Percentiles rank a stretch among this genome's conserved stretches.
These are phyloP conservation scores for Gardenia jasminoides DNA, from an alignment of 257 asterid genomes.

Conservation along the genomic window DNA sequence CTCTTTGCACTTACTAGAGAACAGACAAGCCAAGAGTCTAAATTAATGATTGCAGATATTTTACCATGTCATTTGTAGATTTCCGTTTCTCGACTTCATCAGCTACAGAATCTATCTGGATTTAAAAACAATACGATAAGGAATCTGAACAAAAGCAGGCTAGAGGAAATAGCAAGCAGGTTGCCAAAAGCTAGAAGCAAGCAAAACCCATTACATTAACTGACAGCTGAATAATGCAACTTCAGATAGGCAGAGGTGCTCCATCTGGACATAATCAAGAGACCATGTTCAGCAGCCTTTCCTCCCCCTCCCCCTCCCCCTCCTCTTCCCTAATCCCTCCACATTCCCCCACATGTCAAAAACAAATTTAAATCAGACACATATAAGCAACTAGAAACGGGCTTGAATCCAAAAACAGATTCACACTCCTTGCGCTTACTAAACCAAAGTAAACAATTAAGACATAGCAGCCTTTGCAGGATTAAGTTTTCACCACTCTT, in stretches of 20 bases:
- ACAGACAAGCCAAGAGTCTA: background rate
- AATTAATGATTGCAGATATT: constrained; percentile 11
- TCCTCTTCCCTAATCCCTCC: background rate
- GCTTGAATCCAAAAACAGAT: too few relatives aligned
- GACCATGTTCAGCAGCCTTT: background rate
- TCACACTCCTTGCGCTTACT: background rate
- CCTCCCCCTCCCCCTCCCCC: background rate
- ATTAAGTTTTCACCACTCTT: background rate
- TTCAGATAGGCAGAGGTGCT: constrained; percentile 4
- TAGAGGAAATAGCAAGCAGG: background rate
- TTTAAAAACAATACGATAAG: constrained; percentile 11
- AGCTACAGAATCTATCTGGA: constrained; percentile 88
- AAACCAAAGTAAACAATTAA: too few relatives aligned
- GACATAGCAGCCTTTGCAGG: background rate
- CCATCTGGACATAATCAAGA: background rate
- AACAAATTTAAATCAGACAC: background rate
- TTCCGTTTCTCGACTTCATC: constrained; percentile 82
- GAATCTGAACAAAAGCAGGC: constrained; percentile 2
- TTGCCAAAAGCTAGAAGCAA: background rate
- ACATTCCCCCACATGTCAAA: background rate
- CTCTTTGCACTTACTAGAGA: too few relatives aligned
- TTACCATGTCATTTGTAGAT: constrained; percentile 77
- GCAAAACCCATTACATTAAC: background rate
- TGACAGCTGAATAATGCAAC: background rate
- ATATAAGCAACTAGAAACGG: background rate